phyloP scores from a whole-genome alignment of 1,284 basidiomycete genomes.

The Porodaedalea pini region DNA sequence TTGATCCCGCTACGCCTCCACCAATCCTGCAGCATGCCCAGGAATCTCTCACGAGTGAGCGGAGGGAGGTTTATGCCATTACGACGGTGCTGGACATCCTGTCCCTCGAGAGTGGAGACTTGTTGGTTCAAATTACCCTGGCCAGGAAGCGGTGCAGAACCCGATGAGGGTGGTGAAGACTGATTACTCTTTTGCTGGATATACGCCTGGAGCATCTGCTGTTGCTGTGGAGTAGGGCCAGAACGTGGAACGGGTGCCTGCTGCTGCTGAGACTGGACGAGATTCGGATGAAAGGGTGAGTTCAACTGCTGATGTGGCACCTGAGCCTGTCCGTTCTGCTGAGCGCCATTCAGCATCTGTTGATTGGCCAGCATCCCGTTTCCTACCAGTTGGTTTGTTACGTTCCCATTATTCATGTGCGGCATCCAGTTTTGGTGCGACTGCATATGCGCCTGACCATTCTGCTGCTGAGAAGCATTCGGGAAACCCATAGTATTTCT shows the following conservation, averaged over 20 bases:
- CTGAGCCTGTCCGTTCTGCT: conserved; percentile 2
- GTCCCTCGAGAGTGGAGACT: background rate
- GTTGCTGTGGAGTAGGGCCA: conserved; percentile 17
- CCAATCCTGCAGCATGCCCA: conserved; percentile 45
- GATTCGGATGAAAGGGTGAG: conserved; percentile 11
- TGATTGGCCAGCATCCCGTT: background rate
- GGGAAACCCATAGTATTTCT: conserved; percentile 4
- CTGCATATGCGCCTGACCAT: background rate
- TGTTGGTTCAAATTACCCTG: conserved; percentile 1
- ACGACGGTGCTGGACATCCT: conserved; percentile 3
- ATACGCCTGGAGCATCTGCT: conserved; percentile 14
- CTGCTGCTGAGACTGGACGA: conserved; percentile 13
- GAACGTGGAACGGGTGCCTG: conserved; percentile 3
- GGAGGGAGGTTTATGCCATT: conserved; percentile 30
- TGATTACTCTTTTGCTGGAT: conserved; percentile 1
- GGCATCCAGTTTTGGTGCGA: background rate
- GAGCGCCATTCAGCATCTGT: background rate
- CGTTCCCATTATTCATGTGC: background rate
- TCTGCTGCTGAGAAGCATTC: conserved; percentile 5
- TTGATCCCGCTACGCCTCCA: conserved; percentile 34
- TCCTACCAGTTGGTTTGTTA: background rate
- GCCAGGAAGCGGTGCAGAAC: background rate
- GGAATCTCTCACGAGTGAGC: conserved; percentile 49
- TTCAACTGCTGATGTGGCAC: background rate
- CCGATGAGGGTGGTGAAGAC: background rate